These are phyloP conservation scores for Pseudogymnoascus sp. DNA, from an alignment of 2,329 filamentous ascomycete species.

Conservation along the genomic window DNA sequence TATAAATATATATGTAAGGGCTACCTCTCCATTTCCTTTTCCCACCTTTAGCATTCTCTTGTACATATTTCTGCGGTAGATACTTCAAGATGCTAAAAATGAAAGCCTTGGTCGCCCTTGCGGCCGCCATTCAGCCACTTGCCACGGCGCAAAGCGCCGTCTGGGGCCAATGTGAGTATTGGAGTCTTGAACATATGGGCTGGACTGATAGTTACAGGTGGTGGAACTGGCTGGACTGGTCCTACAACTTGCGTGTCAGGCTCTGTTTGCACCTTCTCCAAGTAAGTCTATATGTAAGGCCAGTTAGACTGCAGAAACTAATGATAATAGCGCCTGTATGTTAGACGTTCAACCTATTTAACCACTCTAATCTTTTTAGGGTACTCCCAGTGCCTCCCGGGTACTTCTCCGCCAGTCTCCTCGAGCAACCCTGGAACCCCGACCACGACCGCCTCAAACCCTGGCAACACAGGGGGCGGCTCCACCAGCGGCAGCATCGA, in stretches of 20 bases:
- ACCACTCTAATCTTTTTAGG: neutral
- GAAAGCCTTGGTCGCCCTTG: neutral
- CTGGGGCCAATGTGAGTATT: conserved; percentile 1
- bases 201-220: conserved; percentile 17
- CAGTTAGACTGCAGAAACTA: neutral
- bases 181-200: neutral
- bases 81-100: neutral
- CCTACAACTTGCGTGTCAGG: conserved; percentile 25
- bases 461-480: conserved; percentile 3
- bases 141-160: neutral
- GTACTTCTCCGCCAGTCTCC: neutral
- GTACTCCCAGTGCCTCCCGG: conserved; percentile 22
- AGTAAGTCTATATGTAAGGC: conserved; percentile 8
- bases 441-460: conserved; percentile 6
- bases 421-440: conserved; percentile 7
- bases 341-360: neutral
- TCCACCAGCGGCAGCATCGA: conserved; percentile 9
- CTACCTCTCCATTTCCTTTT: neutral
- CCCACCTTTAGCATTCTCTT: neutral
- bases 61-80: neutral
- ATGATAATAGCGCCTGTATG: neutral
- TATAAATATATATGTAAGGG: neutral
- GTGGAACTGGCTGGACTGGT: conserved; percentile 24
- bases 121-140: neutral
- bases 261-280: conserved; percentile 21